Percentiles rank a stretch among this genome's conserved stretches.
Conservation (phyloP, 1,139 yeast species). For the Diutina pseudorugosa region DNA sequence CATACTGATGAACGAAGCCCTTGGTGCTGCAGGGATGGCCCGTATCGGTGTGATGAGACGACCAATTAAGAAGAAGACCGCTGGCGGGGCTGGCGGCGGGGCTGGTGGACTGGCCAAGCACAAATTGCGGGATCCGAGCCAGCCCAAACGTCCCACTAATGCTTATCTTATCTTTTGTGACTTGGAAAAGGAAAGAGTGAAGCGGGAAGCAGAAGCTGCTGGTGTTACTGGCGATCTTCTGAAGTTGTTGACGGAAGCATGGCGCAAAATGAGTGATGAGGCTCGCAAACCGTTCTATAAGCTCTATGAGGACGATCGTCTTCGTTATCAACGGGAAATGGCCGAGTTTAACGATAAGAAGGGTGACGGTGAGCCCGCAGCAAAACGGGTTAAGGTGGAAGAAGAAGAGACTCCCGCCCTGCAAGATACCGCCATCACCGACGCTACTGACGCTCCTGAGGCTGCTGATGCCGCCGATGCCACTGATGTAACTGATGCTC, state of each 20-base stretch:
- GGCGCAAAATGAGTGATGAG: constrained; percentile 67
- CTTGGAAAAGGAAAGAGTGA: constrained; percentile 64
- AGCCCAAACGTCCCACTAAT: constrained; percentile 84
- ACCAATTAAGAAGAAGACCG: background rate
- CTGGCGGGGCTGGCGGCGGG: background rate
- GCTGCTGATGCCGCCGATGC: no score
- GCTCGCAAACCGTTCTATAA: constrained; percentile 67
- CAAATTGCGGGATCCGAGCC: constrained; percentile 53
- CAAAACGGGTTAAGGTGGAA: background rate
- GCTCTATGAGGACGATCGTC: constrained; percentile 68
- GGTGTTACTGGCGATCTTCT: constrained; percentile 33
- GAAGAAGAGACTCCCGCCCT: background rate
- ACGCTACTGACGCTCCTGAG: background rate
- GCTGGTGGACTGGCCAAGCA: constrained; percentile 8
- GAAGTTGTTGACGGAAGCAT: constrained; percentile 44
- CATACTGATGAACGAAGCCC: constrained; percentile 7
- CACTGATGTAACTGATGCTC: no score
- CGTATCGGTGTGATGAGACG: background rate
- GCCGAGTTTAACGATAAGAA: constrained; percentile 41
- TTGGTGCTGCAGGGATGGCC: constrained; percentile 22
- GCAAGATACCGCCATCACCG: background rate
- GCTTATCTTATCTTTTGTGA: constrained; percentile 86
- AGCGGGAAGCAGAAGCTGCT: constrained; percentile 37
- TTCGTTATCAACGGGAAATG: constrained; percentile 67
- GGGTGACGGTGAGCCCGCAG: constrained; percentile 6